Conservation (phyloP, 768 basidiomycete species). For the Xerocomellus chrysenteron region DNA sequence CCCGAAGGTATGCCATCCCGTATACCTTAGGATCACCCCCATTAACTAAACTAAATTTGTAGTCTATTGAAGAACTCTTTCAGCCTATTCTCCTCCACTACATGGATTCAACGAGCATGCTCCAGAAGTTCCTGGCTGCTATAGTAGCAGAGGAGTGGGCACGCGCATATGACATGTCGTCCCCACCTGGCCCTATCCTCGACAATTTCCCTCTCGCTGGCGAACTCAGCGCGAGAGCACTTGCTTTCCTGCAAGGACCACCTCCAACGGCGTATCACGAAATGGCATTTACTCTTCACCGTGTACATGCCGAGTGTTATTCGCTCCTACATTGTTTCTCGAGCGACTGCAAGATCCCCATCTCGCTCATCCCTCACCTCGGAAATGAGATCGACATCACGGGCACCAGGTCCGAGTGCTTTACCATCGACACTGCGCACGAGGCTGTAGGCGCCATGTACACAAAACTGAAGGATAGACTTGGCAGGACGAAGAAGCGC, state of each 20-base stretch:
- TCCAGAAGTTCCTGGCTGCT: conserved; percentile 86
- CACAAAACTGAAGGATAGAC: conserved; percentile 65
- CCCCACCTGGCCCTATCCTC: conserved; percentile 43
- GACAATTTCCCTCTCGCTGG: conserved; percentile 59
- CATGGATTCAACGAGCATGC: conserved; percentile 83
- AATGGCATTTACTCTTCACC: conserved; percentile 77
- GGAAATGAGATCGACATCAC: conserved; percentile 77
- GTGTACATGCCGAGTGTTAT: conserved; percentile 78
- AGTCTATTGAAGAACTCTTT: conserved; percentile 64
- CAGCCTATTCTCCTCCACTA: conserved; percentile 76
- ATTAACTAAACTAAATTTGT: not conserved
- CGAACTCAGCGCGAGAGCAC: conserved; percentile 65
- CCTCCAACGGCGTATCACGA: conserved; percentile 87
- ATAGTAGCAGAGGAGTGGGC: conserved; percentile 94
- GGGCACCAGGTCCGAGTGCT: conserved; percentile 60
- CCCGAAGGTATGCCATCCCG: conserved; percentile 39
- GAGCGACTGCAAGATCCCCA: conserved; percentile 83
- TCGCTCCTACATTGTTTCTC: conserved; percentile 80
- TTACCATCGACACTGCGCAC: conserved; percentile 78
- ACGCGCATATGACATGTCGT: conserved; percentile 43
- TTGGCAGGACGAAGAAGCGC: conserved; percentile 77
- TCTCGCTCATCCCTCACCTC: conserved; percentile 74
- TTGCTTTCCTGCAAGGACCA: conserved; percentile 70
- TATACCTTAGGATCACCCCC: not conserved
- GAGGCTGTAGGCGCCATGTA: conserved; percentile 70